Percentiles rank a stretch among this genome's conserved stretches.
These are phyloP conservation scores for Penicillium turbatum DNA, from an alignment of 495 filamentous ascomycete species.

Conservation along the genomic window DNA sequence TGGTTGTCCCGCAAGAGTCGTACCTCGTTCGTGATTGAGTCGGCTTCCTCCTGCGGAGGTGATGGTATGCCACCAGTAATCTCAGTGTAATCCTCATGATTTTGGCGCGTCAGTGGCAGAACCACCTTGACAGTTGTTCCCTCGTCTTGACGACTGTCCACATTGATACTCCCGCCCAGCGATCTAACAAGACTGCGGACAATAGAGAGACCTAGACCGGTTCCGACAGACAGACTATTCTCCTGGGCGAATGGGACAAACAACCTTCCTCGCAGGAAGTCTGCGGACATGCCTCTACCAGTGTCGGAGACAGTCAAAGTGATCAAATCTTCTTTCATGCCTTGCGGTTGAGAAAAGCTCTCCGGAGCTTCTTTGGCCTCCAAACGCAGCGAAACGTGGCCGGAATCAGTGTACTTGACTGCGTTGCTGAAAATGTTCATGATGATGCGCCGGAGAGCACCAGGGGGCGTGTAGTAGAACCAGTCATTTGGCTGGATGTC, in stretches of 20 bases:
- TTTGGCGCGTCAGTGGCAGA: conserved; percentile 34
- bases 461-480: conserved; percentile 60
- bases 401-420: conserved; percentile 66
- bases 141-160: conserved; percentile 34
- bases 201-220: conserved; percentile 43
- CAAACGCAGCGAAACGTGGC: conserved; percentile 59
- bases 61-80: conserved; percentile 1
- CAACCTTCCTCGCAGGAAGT: conserved; percentile 38
- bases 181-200: conserved; percentile 39
- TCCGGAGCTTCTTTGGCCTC: conserved; percentile 34
- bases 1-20: conserved; percentile 19
- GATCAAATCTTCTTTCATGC: conserved; percentile 25
- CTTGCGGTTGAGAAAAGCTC: conserved; percentile 14
- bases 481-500: conserved; percentile 58
- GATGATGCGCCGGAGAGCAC: conserved; percentile 65
- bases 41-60: conserved; percentile 10
- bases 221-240: conserved; percentile 40
- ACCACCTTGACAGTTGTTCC: conserved; percentile 49
- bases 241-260: conserved; percentile 50
- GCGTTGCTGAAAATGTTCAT: conserved; percentile 81
- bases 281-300: conserved; percentile 32
- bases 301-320: conserved; percentile 33
- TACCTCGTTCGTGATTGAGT: conserved; percentile 8
- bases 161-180: conserved; percentile 38
- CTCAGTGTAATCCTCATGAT: conserved; percentile 10